Evolutionary conservation across 2,329 filamentous ascomycete genomes (phyloP).

Genomic region (Fusarium tricinctum): DNA sequence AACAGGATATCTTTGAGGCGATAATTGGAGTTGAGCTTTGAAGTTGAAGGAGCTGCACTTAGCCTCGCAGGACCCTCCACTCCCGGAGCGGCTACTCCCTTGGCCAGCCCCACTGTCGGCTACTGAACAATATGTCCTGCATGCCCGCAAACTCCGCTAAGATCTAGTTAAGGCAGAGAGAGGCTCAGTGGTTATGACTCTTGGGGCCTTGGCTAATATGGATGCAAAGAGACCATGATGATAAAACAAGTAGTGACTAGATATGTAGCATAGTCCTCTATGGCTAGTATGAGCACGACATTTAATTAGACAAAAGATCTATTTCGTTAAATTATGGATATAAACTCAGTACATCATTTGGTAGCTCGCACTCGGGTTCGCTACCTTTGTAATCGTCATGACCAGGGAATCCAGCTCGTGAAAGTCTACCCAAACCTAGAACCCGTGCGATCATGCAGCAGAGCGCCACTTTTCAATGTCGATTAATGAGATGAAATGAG

Average conservation of each 20-base stretch:
- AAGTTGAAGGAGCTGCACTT: slow-evolving; percentile 25
- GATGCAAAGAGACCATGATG: background rate
- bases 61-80: slow-evolving; percentile 3
- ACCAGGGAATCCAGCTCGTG: slow-evolving; percentile 20
- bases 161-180: background rate
- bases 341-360: background rate
- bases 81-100: slow-evolving; percentile 24
- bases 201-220: background rate
- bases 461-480: slow-evolving; percentile 17
- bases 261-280: background rate
- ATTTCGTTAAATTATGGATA: too few relatives aligned
- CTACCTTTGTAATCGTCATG: slow-evolving; percentile 29
- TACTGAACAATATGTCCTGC: background rate
- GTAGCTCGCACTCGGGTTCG: slow-evolving; percentile 28
- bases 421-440: slow-evolving; percentile 15
- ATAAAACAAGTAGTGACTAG: background rate
- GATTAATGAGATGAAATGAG: slow-evolving; percentile 20
- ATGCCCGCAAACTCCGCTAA: background rate
- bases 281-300: background rate
- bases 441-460: slow-evolving; percentile 5
- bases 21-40: slow-evolving; percentile 10
- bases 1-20: background rate
- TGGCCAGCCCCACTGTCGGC: slow-evolving; percentile 15
- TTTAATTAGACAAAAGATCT: background rate
- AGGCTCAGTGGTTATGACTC: slow-evolving; percentile 20